These are phyloP conservation scores for Dissoconium aciculare DNA, from an alignment of 2,329 filamentous ascomycete genomes.

Conservation along the genomic window DNA sequence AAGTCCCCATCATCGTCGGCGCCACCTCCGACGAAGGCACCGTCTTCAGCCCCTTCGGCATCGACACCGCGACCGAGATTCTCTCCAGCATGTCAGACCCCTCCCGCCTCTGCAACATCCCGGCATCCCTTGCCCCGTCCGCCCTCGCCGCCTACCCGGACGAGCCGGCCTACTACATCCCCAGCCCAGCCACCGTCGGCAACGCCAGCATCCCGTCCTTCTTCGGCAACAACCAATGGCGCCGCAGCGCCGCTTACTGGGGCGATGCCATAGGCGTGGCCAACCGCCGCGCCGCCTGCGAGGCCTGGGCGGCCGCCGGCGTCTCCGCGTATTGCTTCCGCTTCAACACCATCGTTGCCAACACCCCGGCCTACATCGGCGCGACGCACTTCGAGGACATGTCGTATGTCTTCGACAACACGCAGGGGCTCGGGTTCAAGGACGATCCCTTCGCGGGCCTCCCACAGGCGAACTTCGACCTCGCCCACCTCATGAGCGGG, in stretches of 20 bases:
- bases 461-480: conserved; percentile 25
- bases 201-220: neutral
- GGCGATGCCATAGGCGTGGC: conserved; percentile 44
- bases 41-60: conserved; percentile 37
- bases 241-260: conserved; percentile 39
- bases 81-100: conserved; percentile 25
- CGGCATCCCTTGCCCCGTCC: conserved; percentile 20
- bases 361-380: conserved; percentile 29
- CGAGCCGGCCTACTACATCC: conserved; percentile 35
- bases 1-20: conserved; percentile 45
- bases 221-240: conserved; percentile 38
- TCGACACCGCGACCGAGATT: conserved; percentile 43
- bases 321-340: conserved; percentile 45
- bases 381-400: conserved; percentile 41
- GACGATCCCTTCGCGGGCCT: conserved; percentile 21
- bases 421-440: conserved; percentile 28
- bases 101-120: conserved; percentile 9
- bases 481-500: conserved; percentile 30
- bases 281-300: conserved; percentile 38
- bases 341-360: conserved; percentile 43
- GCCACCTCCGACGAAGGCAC: conserved; percentile 53
- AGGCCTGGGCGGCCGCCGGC: conserved; percentile 35
- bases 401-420: conserved; percentile 32
- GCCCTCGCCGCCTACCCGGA: conserved; percentile 40
- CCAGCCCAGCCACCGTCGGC: conserved; percentile 23